Conservation (phyloP, 2,329 filamentous ascomycete species). For the Aureobasidium lini region DNA sequence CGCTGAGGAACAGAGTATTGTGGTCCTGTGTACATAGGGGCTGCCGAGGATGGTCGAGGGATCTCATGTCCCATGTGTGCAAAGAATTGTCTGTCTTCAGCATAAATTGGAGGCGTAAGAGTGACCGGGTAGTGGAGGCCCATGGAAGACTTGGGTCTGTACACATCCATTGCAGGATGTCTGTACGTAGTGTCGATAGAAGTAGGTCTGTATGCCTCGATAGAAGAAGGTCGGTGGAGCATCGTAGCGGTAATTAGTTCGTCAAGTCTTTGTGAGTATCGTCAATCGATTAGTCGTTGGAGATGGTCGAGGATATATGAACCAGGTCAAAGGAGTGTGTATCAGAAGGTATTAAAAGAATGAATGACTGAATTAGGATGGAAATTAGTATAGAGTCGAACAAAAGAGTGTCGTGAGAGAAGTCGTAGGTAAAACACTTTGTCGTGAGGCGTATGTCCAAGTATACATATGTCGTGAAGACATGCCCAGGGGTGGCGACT, state of each 20-base stretch:
- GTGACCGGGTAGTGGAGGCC: conserved; percentile 40
- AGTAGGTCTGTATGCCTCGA: conserved; percentile 42
- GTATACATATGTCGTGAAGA: conserved; percentile 9
- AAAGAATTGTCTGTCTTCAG: conserved; percentile 41
- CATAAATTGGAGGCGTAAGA: conserved; percentile 39
- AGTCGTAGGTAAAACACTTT: background rate
- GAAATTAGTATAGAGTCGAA: conserved; percentile 10
- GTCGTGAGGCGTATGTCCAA: background rate
- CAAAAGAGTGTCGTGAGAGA: conserved; percentile 8
- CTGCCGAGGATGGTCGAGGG: conserved; percentile 47
- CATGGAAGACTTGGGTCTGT: conserved; percentile 42
- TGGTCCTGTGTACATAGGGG: conserved; percentile 32
- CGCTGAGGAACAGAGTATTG: conserved; percentile 32
- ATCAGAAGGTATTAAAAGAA: conserved; percentile 12
- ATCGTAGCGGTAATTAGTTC: conserved; percentile 13
- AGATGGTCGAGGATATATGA: background rate
- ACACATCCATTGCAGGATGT: conserved; percentile 48
- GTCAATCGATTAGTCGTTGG: background rate
- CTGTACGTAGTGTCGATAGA: conserved; percentile 24
- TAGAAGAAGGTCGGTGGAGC: conserved; percentile 41
- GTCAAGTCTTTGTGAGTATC: conserved; percentile 12
- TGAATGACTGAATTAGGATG: conserved; percentile 10
- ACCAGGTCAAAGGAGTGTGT: background rate
- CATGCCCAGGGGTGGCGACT: conserved; percentile 11
- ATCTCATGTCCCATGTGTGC: conserved; percentile 42